A percentile compares a stretch with the other conserved stretches of the same genome.
phyloP scores from a whole-genome alignment of 192 early-diverging fungal species.

The Coemansia sp. region DNA sequence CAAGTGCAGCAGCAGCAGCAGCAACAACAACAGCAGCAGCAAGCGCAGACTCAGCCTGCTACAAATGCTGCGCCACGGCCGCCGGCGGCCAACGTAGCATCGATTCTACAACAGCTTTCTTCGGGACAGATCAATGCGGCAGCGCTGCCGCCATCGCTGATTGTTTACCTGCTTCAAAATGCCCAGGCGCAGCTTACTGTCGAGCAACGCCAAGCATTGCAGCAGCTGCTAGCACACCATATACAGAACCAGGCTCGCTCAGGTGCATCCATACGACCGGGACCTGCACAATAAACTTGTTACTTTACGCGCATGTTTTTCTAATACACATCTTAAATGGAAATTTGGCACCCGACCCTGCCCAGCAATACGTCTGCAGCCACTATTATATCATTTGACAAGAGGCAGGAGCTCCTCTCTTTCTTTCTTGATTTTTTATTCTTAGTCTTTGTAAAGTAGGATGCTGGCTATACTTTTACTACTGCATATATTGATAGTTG shows the following conservation, averaged over 20 bases:
- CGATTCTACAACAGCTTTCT: constrained; percentile 33
- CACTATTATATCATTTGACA: constrained; percentile 1
- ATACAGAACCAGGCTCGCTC: constrained; percentile 14
- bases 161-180: constrained; percentile 26
- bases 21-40: constrained; percentile 11
- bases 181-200: constrained; percentile 25
- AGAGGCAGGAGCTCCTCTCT: neutral
- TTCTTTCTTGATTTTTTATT: neutral
- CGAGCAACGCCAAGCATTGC: constrained; percentile 23
- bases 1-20: constrained; percentile 9
- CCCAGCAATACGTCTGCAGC: neutral
- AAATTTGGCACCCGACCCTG: constrained; percentile 1
- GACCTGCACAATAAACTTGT: constrained; percentile 21
- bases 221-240: constrained; percentile 24
- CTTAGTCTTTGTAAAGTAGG: neutral
- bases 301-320: neutral
- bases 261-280: constrained; percentile 3
- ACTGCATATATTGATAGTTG: constrained; percentile 5
- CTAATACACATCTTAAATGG: neutral
- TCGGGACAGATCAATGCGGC: constrained; percentile 28
- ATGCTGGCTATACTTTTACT: neutral
- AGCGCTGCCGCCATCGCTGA: constrained; percentile 21
- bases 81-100: constrained; percentile 24
- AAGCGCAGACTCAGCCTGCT: constrained; percentile 3
- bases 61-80: constrained; percentile 12